Conservation (phyloP, 176 grass and related monocot species). For the Triticum monococcum region DNA sequence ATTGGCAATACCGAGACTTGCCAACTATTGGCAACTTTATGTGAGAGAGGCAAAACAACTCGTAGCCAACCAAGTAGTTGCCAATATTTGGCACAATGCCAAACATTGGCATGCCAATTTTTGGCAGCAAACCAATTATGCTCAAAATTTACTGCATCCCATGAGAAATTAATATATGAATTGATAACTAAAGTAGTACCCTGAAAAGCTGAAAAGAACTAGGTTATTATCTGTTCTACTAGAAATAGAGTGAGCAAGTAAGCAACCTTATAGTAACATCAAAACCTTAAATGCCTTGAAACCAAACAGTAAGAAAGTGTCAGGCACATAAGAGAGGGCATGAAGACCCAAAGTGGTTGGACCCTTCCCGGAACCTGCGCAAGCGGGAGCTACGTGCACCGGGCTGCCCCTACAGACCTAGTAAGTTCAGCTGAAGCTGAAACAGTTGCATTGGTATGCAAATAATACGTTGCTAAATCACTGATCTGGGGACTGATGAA, state of each 20-base stretch:
- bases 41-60: too few species aligned
- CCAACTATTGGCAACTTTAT: too few species aligned
- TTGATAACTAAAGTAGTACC: slow-evolving; percentile 18
- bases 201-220: slow-evolving; percentile 6
- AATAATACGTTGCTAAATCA: slow-evolving; percentile 4
- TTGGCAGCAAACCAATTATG: too few species aligned
- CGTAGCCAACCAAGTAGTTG: too few species aligned
- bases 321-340: background rate
- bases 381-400: too few species aligned
- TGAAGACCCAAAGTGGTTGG: background rate
- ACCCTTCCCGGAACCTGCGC: too few species aligned
- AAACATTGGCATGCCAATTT: too few species aligned
- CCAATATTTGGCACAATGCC: too few species aligned
- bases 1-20: too few species aligned
- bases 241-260: slow-evolving; percentile 6
- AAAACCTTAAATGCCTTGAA: slow-evolving; percentile 7
- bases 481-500: slow-evolving; percentile 8
- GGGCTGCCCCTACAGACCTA: too few species aligned
- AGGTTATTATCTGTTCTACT: background rate
- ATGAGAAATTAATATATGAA: slow-evolving; percentile 2
- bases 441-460: background rate
- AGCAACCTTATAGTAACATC: slow-evolving; percentile 8
- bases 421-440: slow-evolving; percentile 13
- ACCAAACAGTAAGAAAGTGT: slow-evolving; percentile 16
- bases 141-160: background rate